Conservation (phyloP, 768 basidiomycete species). For the Rhodotorula babjevae region DNA sequence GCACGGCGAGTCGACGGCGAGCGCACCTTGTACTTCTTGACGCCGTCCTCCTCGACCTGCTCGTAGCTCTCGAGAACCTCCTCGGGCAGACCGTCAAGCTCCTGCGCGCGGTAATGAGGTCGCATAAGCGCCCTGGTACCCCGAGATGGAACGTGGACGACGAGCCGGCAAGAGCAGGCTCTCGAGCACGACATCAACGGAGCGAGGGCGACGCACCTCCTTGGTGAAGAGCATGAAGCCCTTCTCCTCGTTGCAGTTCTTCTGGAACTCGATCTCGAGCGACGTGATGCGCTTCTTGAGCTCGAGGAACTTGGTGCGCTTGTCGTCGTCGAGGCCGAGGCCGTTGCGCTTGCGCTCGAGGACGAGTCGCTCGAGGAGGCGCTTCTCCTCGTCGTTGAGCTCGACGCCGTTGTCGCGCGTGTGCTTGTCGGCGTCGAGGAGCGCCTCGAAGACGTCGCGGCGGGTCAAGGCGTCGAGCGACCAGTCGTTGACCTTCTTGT, state of each 20-base stretch:
- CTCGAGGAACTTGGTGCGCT: constrained; percentile 57
- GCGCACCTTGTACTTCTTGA: constrained; percentile 48
- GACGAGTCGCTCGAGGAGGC: constrained; percentile 76
- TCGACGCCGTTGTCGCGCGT: constrained; percentile 58
- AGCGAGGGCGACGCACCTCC: constrained; percentile 10
- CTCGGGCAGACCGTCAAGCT: constrained; percentile 72
- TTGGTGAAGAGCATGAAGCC: constrained; percentile 49
- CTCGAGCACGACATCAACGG: constrained; percentile 41
- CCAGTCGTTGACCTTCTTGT: constrained; percentile 57
- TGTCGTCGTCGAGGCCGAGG: constrained; percentile 63
- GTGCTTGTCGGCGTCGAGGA: constrained; percentile 66
- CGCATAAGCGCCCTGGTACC: too few species aligned
- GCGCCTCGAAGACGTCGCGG: constrained; percentile 67
- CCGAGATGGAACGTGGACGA: too few species aligned
- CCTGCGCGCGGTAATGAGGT: constrained; percentile 53
- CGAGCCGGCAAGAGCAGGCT: too few species aligned
- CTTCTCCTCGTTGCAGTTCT: constrained; percentile 86
- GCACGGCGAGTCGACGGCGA: not conserved
- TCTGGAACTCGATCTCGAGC: constrained; percentile 73
- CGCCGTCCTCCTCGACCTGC: constrained; percentile 53
- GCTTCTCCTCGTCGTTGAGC: constrained; percentile 62
- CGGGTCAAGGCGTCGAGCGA: constrained; percentile 53
- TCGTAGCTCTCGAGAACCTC: constrained; percentile 74
- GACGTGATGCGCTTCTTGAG: constrained; percentile 74
- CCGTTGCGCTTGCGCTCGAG: constrained; percentile 76